Evolutionary conservation across 1,284 basidiomycete genomes (phyloP).

Genomic region (Marasmius fiardii): DNA sequence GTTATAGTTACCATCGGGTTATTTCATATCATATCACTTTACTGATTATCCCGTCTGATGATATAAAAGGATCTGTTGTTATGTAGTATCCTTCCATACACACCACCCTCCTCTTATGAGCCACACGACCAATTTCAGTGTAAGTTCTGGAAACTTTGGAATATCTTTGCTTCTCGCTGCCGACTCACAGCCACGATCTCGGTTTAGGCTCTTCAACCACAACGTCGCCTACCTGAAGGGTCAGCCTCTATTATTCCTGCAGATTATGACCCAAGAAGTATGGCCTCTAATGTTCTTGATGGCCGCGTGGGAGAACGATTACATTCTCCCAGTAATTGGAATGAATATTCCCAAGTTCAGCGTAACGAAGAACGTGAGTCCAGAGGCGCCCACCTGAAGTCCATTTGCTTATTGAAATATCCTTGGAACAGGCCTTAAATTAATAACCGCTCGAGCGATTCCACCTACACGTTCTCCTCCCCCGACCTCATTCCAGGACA

Average conservation of each 20-base stretch:
- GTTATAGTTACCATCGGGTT: background rate
- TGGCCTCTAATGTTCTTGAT: too few relatives aligned
- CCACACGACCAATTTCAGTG: background rate
- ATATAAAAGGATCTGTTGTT: background rate
- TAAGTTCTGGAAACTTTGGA: background rate
- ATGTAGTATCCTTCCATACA: background rate
- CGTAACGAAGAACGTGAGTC: too few relatives aligned
- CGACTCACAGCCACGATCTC: too few relatives aligned
- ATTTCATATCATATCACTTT: background rate
- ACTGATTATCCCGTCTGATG: background rate
- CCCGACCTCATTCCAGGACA: background rate
- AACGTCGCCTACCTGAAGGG: too few relatives aligned
- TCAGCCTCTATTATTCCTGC: too few relatives aligned
- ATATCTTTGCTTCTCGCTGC: background rate
- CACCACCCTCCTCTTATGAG: background rate
- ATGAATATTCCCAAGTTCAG: too few relatives aligned
- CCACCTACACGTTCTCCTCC: slow-evolving; percentile 49
- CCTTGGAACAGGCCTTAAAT: slow-evolving; percentile 37
- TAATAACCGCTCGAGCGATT: slow-evolving; percentile 62
- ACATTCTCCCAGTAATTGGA: too few relatives aligned
- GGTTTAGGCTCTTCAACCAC: too few relatives aligned
- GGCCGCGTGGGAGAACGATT: too few relatives aligned
- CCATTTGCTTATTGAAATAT: background rate
- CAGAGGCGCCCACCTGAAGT: too few relatives aligned
- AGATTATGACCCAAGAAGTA: too few relatives aligned